Evolutionary conservation across 208 protist species (phyloP).

Genomic region (Leishmania amazonensis): DNA sequence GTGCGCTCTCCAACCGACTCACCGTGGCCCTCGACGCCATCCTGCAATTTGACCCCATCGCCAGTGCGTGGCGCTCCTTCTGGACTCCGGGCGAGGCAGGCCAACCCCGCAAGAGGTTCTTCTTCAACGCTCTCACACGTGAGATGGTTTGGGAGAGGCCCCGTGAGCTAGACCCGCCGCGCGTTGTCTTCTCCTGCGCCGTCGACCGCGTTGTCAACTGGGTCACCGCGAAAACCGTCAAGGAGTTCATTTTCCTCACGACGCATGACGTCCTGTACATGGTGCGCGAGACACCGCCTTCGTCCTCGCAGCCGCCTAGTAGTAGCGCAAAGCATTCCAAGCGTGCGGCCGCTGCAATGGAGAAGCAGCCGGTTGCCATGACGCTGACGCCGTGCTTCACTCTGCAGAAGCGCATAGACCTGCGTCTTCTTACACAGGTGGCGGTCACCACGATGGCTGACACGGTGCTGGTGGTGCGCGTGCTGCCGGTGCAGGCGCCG

Average conservation of each 20-base stretch:
- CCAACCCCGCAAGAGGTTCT: conserved; percentile 51
- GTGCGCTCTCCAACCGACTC: conserved; percentile 32
- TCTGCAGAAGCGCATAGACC: conserved; percentile 65
- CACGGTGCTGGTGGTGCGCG: conserved; percentile 63
- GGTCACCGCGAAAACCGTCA: conserved; percentile 35
- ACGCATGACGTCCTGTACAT: conserved; percentile 37
- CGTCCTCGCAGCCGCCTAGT: not conserved
- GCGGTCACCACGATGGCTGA: conserved; percentile 69
- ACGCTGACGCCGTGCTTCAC: conserved; percentile 23
- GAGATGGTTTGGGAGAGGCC: conserved; percentile 46
- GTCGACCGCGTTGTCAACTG: conserved; percentile 50
- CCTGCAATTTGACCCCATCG: conserved; percentile 63
- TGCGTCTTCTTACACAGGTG: conserved; percentile 66
- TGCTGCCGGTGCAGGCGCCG: conserved; percentile 52
- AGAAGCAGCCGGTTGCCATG: not conserved
- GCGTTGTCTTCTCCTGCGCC: conserved; percentile 47
- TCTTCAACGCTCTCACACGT: conserved; percentile 42
- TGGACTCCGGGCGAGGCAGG: conserved; percentile 37
- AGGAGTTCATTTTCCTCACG: conserved; percentile 41
- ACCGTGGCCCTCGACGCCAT: conserved; percentile 28
- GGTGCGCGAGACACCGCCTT: conserved; percentile 19
- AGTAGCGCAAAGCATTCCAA: not conserved
- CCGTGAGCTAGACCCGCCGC: conserved; percentile 37
- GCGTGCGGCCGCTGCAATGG: not conserved
- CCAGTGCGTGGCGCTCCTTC: conserved; percentile 62